phyloP scores from a whole-genome alignment of 2,329 filamentous ascomycete genomes.

The Colletotrichum melonis region DNA sequence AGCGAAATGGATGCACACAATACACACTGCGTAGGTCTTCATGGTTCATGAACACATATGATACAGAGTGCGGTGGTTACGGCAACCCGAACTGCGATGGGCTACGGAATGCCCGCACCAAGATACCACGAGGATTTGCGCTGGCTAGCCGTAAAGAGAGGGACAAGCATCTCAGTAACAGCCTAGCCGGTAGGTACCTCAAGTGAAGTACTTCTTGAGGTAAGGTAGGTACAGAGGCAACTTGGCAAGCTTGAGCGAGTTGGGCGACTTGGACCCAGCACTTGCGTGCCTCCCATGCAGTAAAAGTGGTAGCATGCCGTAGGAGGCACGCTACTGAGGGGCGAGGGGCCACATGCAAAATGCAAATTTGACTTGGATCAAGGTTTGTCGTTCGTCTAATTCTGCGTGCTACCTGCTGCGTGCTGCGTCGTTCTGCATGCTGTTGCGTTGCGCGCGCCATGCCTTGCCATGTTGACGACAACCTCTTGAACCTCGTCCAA shows the following conservation, averaged over 20 bases:
- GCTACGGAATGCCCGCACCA: constrained; percentile 24
- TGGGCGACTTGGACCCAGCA: no score
- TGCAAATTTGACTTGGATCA: constrained; percentile 37
- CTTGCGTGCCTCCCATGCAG: background rate
- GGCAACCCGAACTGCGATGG: constrained; percentile 1
- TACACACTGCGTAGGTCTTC: no score
- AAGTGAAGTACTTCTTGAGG: background rate
- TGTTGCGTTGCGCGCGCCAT: background rate
- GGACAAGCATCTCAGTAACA: background rate
- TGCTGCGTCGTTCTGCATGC: background rate
- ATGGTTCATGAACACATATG: no score
- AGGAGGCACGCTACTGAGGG: constrained; percentile 30
- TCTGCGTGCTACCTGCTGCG: background rate
- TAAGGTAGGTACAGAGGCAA: no score
- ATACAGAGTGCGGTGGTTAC: background rate
- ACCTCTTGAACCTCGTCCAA: constrained; percentile 4
- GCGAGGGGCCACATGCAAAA: constrained; percentile 36
- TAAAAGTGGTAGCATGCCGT: constrained; percentile 7
- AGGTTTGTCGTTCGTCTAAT: constrained; percentile 33
- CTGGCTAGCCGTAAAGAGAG: constrained; percentile 5
- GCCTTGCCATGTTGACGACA: constrained; percentile 33
- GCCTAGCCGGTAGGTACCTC: background rate
- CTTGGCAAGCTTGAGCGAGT: no score
- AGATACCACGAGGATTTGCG: constrained; percentile 21
- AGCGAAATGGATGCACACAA: no score